Conservation (phyloP, 2,329 filamentous ascomycete genomes). For the Zalaria obscura region DNA sequence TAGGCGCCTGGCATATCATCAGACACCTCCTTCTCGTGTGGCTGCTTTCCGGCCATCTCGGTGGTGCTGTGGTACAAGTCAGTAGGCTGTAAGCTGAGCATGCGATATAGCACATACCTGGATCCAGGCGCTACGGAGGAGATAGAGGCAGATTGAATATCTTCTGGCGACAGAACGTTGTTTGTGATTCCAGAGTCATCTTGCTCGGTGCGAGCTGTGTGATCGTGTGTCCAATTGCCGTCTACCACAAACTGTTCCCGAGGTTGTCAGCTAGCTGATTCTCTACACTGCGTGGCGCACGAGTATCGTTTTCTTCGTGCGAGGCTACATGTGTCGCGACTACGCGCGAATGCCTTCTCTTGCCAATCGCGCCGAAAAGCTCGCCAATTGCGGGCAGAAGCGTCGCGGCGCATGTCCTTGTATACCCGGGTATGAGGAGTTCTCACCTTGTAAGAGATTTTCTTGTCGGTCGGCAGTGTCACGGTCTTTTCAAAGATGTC, state of each 20-base stretch:
- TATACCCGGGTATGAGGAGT: neutral
- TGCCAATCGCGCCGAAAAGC: too few species aligned
- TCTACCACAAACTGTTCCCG: slow-evolving; percentile 76
- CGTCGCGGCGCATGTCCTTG: too few species aligned
- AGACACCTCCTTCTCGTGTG: slow-evolving; percentile 37
- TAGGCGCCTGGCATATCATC: slow-evolving; percentile 49
- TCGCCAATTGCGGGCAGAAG: too few species aligned
- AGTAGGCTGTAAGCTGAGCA: slow-evolving; percentile 23
- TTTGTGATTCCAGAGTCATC: slow-evolving; percentile 79
- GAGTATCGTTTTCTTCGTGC: too few species aligned
- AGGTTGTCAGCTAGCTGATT: too few species aligned
- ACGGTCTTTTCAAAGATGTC: slow-evolving; percentile 69
- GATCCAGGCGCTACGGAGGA: slow-evolving; percentile 57
- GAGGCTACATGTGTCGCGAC: too few species aligned
- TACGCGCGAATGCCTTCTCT: too few species aligned
- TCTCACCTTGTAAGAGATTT: slow-evolving; percentile 92
- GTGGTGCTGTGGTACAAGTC: slow-evolving; percentile 54
- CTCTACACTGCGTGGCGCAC: too few species aligned
- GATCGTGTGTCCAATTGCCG: slow-evolving; percentile 76
- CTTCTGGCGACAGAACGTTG: slow-evolving; percentile 71
- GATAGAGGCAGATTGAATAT: slow-evolving; percentile 46
- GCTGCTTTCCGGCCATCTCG: slow-evolving; percentile 51
- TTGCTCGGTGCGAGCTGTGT: slow-evolving; percentile 64
- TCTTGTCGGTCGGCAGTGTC: slow-evolving; percentile 49
- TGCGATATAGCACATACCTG: slow-evolving; percentile 23